Percentiles rank a stretch among this genome's conserved stretches.
Evolutionary conservation across 2,329 filamentous ascomycete species (phyloP).

Genomic region (Aspergillus quadricinctus): DNA sequence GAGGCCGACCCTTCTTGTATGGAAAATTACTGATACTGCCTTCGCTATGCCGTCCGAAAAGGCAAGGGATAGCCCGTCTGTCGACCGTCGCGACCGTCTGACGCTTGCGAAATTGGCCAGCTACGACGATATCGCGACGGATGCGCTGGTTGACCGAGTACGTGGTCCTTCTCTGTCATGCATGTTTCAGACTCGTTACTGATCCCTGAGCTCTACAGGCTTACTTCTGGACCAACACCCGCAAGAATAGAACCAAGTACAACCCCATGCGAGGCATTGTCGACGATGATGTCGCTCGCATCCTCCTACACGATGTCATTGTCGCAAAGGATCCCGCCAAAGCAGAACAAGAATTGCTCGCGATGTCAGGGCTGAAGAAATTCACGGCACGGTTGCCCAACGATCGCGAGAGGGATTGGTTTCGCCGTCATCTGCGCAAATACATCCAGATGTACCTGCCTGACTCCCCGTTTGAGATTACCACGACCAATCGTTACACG

Average conservation of each 20-base stretch:
- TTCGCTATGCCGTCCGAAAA: slow-evolving; percentile 36
- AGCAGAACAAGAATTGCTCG: slow-evolving; percentile 69
- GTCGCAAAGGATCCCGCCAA: slow-evolving; percentile 65
- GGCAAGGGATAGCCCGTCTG: slow-evolving; percentile 25
- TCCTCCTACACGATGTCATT: slow-evolving; percentile 63
- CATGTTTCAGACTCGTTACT: slow-evolving; percentile 8
- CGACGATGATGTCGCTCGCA: slow-evolving; percentile 57
- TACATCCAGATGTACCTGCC: slow-evolving; percentile 91
- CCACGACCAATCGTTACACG: slow-evolving; percentile 90
- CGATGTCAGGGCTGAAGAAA: slow-evolving; percentile 67
- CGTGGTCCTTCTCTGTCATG: slow-evolving; percentile 35
- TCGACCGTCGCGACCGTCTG: slow-evolving; percentile 60
- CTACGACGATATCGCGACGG: slow-evolving; percentile 94
- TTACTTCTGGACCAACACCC: slow-evolving; percentile 94
- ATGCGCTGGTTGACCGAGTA: slow-evolving; percentile 93
- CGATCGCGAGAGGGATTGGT: slow-evolving; percentile 78
- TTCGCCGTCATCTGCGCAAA: slow-evolving; percentile 76
- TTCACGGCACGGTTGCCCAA: slow-evolving; percentile 66
- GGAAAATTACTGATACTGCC: slow-evolving; percentile 5
- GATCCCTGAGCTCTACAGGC: slow-evolving; percentile 52
- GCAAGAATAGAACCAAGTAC: slow-evolving; percentile 87
- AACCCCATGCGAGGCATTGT: slow-evolving; percentile 75
- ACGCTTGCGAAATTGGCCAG: slow-evolving; percentile 82
- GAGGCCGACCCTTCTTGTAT: slow-evolving; percentile 5
- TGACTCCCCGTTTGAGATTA: slow-evolving; percentile 92